phyloP scores from a whole-genome alignment of 2,329 filamentous ascomycete genomes.

The Aureobasidium namibiae region DNA sequence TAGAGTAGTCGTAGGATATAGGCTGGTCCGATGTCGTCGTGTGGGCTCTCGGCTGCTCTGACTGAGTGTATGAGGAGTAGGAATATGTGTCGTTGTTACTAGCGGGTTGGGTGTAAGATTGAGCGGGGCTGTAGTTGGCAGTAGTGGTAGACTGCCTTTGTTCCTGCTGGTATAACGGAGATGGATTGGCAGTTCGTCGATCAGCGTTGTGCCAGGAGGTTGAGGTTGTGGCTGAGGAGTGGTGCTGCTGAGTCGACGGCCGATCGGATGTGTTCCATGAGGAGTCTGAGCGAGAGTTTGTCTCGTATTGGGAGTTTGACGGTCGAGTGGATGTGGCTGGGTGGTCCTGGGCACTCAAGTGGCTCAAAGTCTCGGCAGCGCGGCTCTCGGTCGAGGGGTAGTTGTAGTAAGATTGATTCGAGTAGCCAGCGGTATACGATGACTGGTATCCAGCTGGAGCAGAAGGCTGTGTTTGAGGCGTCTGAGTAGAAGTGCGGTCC shows the following conservation, averaged over 20 bases:
- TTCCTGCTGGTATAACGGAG: constrained; percentile 1
- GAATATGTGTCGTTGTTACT: background rate
- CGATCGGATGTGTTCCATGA: constrained; percentile 5
- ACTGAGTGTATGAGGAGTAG: constrained; percentile 3
- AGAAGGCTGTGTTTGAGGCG: constrained; percentile 9
- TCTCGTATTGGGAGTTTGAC: background rate
- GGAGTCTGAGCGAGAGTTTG: background rate
- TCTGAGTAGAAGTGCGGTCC: constrained; percentile 1
- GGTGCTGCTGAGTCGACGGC: background rate
- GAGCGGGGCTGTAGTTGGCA: background rate
- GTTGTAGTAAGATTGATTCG: background rate
- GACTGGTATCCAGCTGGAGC: constrained; percentile 1
- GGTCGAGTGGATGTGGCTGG: background rate
- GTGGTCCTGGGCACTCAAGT: constrained; percentile 13
- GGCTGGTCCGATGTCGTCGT: constrained; percentile 3
- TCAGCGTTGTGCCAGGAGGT: constrained; percentile 1
- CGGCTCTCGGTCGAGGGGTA: constrained; percentile 12
- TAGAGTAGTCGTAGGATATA: background rate
- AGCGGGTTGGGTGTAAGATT: constrained; percentile 6
- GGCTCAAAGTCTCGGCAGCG: constrained; percentile 15
- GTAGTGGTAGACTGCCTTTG: background rate
- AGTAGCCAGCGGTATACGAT: background rate
- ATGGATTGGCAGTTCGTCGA: background rate
- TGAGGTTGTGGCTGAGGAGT: background rate
- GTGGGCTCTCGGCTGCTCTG: constrained; percentile 6